Percentiles rank a stretch among this genome's conserved stretches.
Conservation (phyloP, 331 rosid species). For the Rosa hybrid region DNA sequence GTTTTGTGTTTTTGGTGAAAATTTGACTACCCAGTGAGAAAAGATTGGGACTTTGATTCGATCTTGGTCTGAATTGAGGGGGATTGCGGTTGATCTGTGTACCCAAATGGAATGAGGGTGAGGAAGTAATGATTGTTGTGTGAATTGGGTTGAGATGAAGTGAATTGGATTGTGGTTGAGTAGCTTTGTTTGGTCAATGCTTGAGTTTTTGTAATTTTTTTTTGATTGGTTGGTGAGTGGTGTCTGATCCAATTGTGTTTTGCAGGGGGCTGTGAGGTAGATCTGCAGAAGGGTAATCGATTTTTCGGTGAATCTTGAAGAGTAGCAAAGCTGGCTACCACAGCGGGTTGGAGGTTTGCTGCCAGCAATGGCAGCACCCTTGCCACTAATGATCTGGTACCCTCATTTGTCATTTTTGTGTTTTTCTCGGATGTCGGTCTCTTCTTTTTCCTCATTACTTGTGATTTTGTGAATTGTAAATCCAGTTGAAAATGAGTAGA, state of each 20-base stretch:
- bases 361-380: constrained; percentile 86
- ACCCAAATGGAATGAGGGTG: constrained; percentile 1
- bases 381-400: constrained; percentile 76
- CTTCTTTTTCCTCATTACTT: neutral
- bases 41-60: constrained; percentile 35
- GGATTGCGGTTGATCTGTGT: constrained; percentile 18
- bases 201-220: neutral
- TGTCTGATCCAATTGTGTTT: constrained; percentile 35
- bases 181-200: constrained; percentile 2
- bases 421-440: neutral
- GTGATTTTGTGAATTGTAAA: neutral
- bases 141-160: constrained; percentile 17
- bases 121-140: constrained; percentile 7
- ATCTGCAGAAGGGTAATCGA: constrained; percentile 60
- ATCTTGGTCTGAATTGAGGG: constrained; percentile 35
- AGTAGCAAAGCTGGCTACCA: constrained; percentile 69
- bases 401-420: neutral
- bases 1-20: constrained; percentile 1
- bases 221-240: constrained; percentile 3
- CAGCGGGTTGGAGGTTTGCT: constrained; percentile 75
- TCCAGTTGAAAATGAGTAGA: constrained; percentile 9
- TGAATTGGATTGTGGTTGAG: neutral
- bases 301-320: constrained; percentile 34
- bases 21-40: constrained; percentile 42
- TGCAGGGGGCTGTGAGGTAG: constrained; percentile 62